Conservation (phyloP, 2,329 filamentous ascomycete genomes). For the Beauveria asiatica region DNA sequence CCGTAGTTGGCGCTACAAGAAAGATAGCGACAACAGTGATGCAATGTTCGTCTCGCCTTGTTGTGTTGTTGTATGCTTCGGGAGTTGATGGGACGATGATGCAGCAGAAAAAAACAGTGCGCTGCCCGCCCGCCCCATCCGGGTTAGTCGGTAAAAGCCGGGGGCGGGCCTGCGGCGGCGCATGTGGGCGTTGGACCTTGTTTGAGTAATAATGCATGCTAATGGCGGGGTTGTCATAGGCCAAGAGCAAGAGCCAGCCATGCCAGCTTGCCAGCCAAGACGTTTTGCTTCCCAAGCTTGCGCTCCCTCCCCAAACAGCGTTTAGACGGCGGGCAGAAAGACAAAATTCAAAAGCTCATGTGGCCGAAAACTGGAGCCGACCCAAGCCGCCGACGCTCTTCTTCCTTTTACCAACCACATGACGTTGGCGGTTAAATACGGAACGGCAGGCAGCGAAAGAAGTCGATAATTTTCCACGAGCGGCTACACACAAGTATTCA, state of each 20-base stretch:
- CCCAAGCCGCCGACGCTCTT: not conserved
- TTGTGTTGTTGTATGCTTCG: no score
- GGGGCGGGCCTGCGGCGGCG: conserved; percentile 3
- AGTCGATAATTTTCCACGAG: not conserved
- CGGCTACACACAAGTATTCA: not conserved
- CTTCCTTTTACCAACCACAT: not conserved
- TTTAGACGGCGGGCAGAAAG: no score
- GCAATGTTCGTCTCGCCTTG: no score
- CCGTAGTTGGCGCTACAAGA: no score
- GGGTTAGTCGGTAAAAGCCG: conserved; percentile 18
- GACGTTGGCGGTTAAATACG: not conserved
- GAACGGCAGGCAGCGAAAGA: not conserved
- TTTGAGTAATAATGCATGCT: conserved; percentile 15
- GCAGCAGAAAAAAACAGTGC: not conserved
- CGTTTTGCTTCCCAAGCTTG: no score
- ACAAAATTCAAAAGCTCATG: not conserved
- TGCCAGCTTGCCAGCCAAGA: no score
- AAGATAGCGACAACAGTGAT: no score
- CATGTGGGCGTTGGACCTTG: not conserved
- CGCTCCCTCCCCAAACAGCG: no score
- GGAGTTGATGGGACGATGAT: not conserved
- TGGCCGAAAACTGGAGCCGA: not conserved
- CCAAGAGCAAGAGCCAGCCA: not conserved
- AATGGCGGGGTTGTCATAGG: conserved; percentile 30
- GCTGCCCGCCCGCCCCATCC: not conserved